Percentiles rank a stretch among this genome's conserved stretches.
These are phyloP conservation scores for Anethum foeniculum DNA, from an alignment of 140 eudicot species.

Conservation along the genomic window DNA sequence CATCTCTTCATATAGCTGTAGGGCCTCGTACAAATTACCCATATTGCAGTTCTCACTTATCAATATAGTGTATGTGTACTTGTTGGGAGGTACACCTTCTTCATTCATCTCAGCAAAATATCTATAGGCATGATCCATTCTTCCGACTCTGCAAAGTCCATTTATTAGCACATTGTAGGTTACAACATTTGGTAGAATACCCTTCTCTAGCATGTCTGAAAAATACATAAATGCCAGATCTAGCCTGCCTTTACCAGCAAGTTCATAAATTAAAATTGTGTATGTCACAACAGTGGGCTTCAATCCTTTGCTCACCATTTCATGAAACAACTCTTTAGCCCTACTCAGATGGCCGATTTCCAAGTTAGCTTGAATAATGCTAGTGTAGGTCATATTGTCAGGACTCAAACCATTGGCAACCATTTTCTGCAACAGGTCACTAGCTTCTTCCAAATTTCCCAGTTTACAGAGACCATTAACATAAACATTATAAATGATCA, in stretches of 20 bases:
- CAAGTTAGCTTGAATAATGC: slow-evolving; percentile 51
- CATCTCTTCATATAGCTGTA: slow-evolving; percentile 52
- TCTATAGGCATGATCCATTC: slow-evolving; percentile 39
- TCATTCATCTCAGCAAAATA: slow-evolving; percentile 42
- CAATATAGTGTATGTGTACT: slow-evolving; percentile 57
- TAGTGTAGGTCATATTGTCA: slow-evolving; percentile 58
- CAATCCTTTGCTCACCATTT: slow-evolving; percentile 47
- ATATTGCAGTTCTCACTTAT: slow-evolving; percentile 42
- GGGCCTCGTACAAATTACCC: slow-evolving; percentile 52
- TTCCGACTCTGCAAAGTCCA: slow-evolving; percentile 49
- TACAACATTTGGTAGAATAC: slow-evolving; percentile 56
- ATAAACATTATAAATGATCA: slow-evolving; percentile 46
- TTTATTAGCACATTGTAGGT: slow-evolving; percentile 55
- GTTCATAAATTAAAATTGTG: slow-evolving; percentile 50
- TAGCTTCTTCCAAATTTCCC: slow-evolving; percentile 42
- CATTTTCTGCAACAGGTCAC: slow-evolving; percentile 40
- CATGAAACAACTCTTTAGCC: slow-evolving; percentile 43
- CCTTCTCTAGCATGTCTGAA: slow-evolving; percentile 44
- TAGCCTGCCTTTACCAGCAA: slow-evolving; percentile 36
- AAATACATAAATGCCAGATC: slow-evolving; percentile 46
- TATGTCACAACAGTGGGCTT: slow-evolving; percentile 60
- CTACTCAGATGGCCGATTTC: slow-evolving; percentile 36
- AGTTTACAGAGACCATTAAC: slow-evolving; percentile 45
- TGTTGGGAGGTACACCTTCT: slow-evolving; percentile 42
- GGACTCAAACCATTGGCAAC: slow-evolving; percentile 36